Evolutionary conservation across 2,329 filamentous ascomycete genomes (phyloP), one percentile per base, ranked within the genome.

Genomic region (Alternaria rosae): DNA sequence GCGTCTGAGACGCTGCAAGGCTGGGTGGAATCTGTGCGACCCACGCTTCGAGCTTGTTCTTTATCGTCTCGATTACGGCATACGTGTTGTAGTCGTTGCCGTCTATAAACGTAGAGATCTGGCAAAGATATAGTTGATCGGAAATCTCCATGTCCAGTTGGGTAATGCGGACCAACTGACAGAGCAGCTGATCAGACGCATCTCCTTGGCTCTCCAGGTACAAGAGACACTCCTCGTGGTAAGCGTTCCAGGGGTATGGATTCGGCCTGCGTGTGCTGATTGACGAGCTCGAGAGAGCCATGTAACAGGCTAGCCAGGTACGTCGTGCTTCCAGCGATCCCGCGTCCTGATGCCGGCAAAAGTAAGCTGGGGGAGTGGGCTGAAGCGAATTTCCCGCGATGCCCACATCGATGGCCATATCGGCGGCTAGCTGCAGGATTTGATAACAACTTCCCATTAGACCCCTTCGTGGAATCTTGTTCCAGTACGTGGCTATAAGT

Each of bases 371-470:
- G 1, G 72, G 70, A 44, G 72, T 68, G 6, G 72, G 71, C 55
- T 69, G 68, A 44, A 71, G 57, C 23, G 66, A 66, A 26, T 57
- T 54, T 13, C 72, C 72, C 9, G 68, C 72, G 10, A 75, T 73
- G 4, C 69, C 71, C 15, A 75, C 52, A n/a, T 75, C 72, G 11
- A 74, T 70, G 10, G 72, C 70, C 71, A 75, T 74, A 17, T 75
- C 72, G 10, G 65, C 60, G 54, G 72, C 72, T n/a, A 74, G 56
- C 53, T 73, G 71, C 10, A 73, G 43, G 41, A 74, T 59, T 32
- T 74, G 72, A 32, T 70, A 74, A 47, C 70, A 71, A 54, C 71
- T 73, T 15, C 60, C 67, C 41, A 71, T 69, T 21, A 48, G 52
- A 6, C 68, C 68, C 32, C 48, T 65, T 23, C 68, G 69, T 20